Base-by-base conservation (phyloP, 2,329 filamentous ascomycete species). In the Botrytis sinoallii region DNA sequence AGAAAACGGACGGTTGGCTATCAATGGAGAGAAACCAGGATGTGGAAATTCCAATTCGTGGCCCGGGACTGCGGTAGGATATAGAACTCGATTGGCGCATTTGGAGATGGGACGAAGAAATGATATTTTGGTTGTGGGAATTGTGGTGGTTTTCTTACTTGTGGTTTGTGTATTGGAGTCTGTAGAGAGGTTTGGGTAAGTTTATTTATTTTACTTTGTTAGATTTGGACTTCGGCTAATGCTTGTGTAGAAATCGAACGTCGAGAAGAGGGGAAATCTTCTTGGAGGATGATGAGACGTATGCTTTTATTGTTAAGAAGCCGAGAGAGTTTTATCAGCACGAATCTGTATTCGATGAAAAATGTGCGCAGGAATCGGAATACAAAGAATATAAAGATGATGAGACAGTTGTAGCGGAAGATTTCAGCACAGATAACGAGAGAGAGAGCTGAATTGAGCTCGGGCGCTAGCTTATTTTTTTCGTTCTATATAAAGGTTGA, bases 81-180 rank as follows among this genome's bases (percentile, higher is more conserved):
- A 73, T 32, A 29, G 72, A 10, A 66, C 44, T 10, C 64, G 74
- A n/a, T 52, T 73, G 46, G 57, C 71, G 22, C 55, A 75, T 57
- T 72, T 75, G 18, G 57, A 44, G 18, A 70, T n/a, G 66, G 44
- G 35, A 20, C 55, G 52, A 29, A 72, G 77, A 29, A 75, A 78
- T 48, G 79, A 80, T 75, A 69, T 79, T n/a, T 65, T 80, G 57
- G 78, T 80, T 12, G 78, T 80, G 10, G 78, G 77, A 1, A 78
- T 80, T 40, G 79, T 80, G 38, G 40, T 80, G 1, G 38, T 80
- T 3, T 80, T 80, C 59, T 59, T 80, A 40, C 59, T 73, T 4
- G 75, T 77, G 9, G 78, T 72, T 25, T 68, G 38, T 59, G 48
- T 35, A 2, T 44, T 80, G 1, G 73, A 79, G 9, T 70, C 75